Evolutionary conservation across 176 grass and related monocot species (phyloP).

Genomic region (Phyllostachys edulis): DNA sequence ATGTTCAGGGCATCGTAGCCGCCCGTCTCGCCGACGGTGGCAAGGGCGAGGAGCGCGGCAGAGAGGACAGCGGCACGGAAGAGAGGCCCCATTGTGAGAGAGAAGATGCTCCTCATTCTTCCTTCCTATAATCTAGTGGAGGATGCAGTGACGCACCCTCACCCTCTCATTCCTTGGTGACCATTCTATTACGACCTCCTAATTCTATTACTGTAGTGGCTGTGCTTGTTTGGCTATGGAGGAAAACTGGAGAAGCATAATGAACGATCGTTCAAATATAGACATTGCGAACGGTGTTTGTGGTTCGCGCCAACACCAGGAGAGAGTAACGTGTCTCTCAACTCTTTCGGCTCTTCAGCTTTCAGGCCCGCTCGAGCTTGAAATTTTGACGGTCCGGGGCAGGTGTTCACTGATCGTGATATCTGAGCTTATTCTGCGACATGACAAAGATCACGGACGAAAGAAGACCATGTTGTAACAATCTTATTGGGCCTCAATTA

Average conservation of each 20-base stretch:
- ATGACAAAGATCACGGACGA: neutral
- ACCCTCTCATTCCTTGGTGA: too few species aligned
- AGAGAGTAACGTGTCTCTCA: too few species aligned
- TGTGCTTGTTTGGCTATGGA: neutral
- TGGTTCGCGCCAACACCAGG: too few species aligned
- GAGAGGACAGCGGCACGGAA: too few species aligned
- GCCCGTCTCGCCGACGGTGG: too few species aligned
- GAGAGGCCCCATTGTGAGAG: neutral
- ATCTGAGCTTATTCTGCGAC: neutral
- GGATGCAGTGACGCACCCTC: neutral
- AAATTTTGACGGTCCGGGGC: neutral
- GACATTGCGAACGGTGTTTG: neutral
- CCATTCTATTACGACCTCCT: neutral
- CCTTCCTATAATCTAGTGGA: neutral
- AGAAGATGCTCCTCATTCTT: neutral
- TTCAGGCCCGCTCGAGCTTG: too few species aligned
- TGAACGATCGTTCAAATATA: neutral
- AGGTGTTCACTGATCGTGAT: too few species aligned
- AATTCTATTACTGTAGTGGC: neutral
- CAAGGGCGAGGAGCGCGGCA: too few species aligned
- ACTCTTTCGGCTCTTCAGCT: too few species aligned
- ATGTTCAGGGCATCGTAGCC: too few species aligned
- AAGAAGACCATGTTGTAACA: neutral
- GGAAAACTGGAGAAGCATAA: neutral
- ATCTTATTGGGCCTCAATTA: neutral